Evolutionary conservation across 2,329 filamentous ascomycete species (phyloP), one percentile per base, ranked within the genome.

Genomic region (Mycosphaerella sp.): DNA sequence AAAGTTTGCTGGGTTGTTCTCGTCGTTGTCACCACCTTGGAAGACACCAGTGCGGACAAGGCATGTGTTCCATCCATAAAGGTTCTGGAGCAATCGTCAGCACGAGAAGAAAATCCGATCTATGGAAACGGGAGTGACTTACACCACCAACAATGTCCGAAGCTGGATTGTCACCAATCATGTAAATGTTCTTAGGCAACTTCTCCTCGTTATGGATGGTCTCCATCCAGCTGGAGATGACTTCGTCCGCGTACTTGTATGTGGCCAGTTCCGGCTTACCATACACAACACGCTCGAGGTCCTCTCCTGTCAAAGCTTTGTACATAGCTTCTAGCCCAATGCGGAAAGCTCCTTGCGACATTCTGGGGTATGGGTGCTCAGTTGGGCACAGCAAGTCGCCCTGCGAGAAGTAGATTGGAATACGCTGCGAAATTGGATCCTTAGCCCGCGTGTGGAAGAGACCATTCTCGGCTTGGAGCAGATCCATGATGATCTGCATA

Each of bases 31-130:
- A 14, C 80, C 84, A 55, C 85, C 85, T 72, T 87, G 83, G 78
- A 85, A 88, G 42, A 89, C 85, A 71, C 86, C 86, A 0, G 85
- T 89, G 64, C 85, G 80, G 50, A 89, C 85, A 49, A 89, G 71
- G 65, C 85, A 88, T 2, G 85, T 88, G 72, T 89, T 89, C 86
- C 85, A 89, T 54, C 84, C 84, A 69, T 89, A 87, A 78, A 84
- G 85, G 76, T 89, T 89, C 55, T 57, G 35, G 10, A 39, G 25
- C 9, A 17, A 16, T 39, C 14, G 39, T 52, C 27, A 56, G 54
- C 35, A 44, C 28, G 3, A 37, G 18, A 37, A 35, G 18, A 16
- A 16, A 9, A 27, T 35, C 28, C 39, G 8, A 10, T 25, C 14
- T 10, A 7, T 25, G 7, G 3, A 16, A 10, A 12, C 6, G 13